These are phyloP conservation scores for Arabis alpina DNA, from an alignment of 345 rosid species.

Conservation along the genomic window DNA sequence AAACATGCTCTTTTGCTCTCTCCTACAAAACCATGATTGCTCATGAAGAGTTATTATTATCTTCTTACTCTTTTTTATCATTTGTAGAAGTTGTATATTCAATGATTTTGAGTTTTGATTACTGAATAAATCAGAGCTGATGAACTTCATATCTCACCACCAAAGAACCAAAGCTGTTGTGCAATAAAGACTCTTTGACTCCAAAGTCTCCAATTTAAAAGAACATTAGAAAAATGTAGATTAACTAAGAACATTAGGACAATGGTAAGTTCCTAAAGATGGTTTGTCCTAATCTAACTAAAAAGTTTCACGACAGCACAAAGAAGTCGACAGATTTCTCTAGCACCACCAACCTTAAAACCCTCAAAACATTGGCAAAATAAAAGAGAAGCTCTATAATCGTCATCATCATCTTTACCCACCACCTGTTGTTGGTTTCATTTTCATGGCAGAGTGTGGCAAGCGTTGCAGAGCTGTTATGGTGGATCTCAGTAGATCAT, in stretches of 20 bases:
- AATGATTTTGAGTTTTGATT: constrained; percentile 6
- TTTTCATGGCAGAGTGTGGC: constrained; percentile 19
- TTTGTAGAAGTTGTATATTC: background rate
- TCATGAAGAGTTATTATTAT: constrained; percentile 11
- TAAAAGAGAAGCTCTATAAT: constrained; percentile 15
- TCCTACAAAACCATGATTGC: background rate
- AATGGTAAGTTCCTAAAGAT: background rate
- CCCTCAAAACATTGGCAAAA: background rate
- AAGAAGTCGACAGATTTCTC: constrained; percentile 39
- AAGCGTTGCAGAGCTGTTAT: constrained; percentile 67
- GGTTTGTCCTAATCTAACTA: constrained; percentile 15
- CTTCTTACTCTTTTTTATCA: background rate
- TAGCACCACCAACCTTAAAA: constrained; percentile 1
- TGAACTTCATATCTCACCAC: background rate
- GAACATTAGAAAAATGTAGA: too few relatives aligned
- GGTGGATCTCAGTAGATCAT: constrained; percentile 63
- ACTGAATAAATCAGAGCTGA: background rate
- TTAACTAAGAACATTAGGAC: too few relatives aligned
- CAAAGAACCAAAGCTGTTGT: constrained; percentile 2
- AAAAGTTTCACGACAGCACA: constrained; percentile 19
- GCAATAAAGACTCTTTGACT: constrained; percentile 1
- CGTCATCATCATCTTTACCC: constrained; percentile 8
- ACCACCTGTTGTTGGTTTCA: constrained; percentile 16
- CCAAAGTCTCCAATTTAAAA: too few relatives aligned
- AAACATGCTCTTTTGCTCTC: constrained; percentile 20